Conservation (phyloP, 2,329 filamentous ascomycete species). For the Amylocarpus encephaloides region DNA sequence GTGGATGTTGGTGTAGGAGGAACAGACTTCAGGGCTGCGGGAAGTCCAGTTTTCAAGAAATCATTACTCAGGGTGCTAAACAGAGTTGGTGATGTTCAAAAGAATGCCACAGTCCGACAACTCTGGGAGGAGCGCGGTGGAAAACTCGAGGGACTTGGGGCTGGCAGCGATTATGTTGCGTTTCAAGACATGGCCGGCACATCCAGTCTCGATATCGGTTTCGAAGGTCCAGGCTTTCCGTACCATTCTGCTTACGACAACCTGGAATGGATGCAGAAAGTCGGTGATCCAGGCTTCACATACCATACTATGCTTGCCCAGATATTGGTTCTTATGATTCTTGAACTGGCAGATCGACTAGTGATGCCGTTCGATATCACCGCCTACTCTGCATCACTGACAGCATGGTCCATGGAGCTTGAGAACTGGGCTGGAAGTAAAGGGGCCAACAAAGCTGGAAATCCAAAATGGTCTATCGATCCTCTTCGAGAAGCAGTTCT, state of each 20-base stretch:
- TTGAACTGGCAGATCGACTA: conserved; percentile 76
- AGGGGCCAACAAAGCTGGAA: conserved; percentile 45
- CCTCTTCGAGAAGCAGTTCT: conserved; percentile 58
- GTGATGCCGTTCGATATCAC: conserved; percentile 76
- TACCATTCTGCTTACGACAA: conserved; percentile 85
- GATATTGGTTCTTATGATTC: conserved; percentile 72
- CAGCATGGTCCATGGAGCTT: conserved; percentile 59
- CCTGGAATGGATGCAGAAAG: conserved; percentile 74
- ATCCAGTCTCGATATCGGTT: conserved; percentile 79
- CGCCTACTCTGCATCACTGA: conserved; percentile 62
- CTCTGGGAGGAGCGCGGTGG: conserved; percentile 65
- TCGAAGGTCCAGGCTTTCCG: conserved; percentile 59
- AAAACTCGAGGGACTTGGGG: conserved; percentile 62
- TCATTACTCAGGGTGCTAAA: conserved; percentile 67
- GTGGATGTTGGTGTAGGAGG: conserved; percentile 79
- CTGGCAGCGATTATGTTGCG: conserved; percentile 75
- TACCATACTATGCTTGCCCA: conserved; percentile 78
- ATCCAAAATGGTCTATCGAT: conserved; percentile 33
- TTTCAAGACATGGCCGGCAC: conserved; percentile 90
- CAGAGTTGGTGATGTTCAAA: conserved; percentile 64
- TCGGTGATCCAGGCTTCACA: conserved; percentile 74
- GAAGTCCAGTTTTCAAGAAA: conserved; percentile 72
- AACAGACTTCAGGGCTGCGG: conserved; percentile 66
- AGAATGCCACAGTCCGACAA: conserved; percentile 65
- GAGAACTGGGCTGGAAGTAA: conserved; percentile 57